phyloP scores from a whole-genome alignment of 352 stramenopile genomes.

The Globisporangium megalacanthum region DNA sequence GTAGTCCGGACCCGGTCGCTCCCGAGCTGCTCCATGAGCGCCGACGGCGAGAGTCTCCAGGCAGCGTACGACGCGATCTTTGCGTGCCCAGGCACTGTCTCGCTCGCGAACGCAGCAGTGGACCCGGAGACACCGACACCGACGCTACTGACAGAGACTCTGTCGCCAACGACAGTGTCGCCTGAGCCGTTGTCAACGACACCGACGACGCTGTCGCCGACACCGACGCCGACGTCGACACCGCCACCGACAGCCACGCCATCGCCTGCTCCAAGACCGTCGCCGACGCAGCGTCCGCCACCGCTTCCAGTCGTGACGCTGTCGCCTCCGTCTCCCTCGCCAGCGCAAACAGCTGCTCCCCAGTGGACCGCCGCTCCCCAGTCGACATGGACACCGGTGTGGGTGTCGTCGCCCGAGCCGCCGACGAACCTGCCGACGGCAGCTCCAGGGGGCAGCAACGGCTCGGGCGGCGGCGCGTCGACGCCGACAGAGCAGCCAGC shows the following conservation, averaged over 20 bases:
- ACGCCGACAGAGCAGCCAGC: neutral
- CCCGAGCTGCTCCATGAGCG: neutral
- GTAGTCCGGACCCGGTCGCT: neutral
- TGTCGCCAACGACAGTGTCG: too few species aligned
- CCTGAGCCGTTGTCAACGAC: neutral
- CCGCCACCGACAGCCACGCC: neutral
- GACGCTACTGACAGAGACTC: neutral
- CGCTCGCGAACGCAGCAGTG: neutral
- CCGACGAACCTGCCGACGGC: neutral
- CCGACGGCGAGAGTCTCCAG: neutral
- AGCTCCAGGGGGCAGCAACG: neutral
- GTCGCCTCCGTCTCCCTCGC: neutral
- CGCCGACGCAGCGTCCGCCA: neutral
- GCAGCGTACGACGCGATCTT: neutral
- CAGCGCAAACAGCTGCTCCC: neutral
- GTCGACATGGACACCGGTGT: neutral
- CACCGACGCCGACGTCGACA: neutral
- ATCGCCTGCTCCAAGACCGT: neutral
- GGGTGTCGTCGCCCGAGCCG: neutral
- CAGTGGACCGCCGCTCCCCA: neutral
- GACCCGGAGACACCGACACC: neutral
- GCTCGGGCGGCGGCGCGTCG: neutral
- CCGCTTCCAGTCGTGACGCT: neutral
- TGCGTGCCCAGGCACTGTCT: neutral
- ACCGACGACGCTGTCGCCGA: neutral